Evolutionary conservation across 371 early-diverging fungal species (phyloP).

Genomic region (Saksenaea oblongispora): DNA sequence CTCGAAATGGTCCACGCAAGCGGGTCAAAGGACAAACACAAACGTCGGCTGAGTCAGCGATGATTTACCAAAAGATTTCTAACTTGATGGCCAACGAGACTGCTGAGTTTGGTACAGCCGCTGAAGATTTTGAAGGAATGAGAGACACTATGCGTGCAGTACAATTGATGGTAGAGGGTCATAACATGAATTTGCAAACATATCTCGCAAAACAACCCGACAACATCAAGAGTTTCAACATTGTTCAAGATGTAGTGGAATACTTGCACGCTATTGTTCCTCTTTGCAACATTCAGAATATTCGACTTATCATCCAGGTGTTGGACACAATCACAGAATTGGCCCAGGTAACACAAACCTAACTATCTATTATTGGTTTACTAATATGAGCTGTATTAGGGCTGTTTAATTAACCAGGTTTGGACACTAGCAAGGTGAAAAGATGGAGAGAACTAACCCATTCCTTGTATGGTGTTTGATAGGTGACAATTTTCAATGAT

Average conservation of each 20-base stretch:
- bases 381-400: constrained; percentile 9
- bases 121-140: constrained; percentile 43
- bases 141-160: constrained; percentile 53
- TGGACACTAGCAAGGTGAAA: neutral
- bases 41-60: constrained; percentile 10
- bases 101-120: constrained; percentile 26
- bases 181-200: constrained; percentile 53
- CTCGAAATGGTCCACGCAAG: constrained; percentile 6
- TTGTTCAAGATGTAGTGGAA: constrained; percentile 57
- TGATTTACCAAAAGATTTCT: constrained; percentile 25
- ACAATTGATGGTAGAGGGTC: constrained; percentile 61
- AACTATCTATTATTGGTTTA: neutral
- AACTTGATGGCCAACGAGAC: constrained; percentile 31
- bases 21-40: constrained; percentile 8
- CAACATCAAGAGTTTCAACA: constrained; percentile 59
- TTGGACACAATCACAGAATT: constrained; percentile 60
- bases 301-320: constrained; percentile 55
- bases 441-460: neutral
- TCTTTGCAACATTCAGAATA: constrained; percentile 36
- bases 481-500: constrained; percentile 51
- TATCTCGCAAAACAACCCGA: constrained; percentile 57
- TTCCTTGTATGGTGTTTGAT: constrained; percentile 5
- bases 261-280: constrained; percentile 56
- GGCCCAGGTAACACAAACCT: constrained; percentile 36
- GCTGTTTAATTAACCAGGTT: constrained; percentile 40